Evolutionary conservation across 2,329 filamentous ascomycete genomes (phyloP), one percentile per base, ranked within the genome.

Genomic region (Pseudogymnoascus sp.): DNA sequence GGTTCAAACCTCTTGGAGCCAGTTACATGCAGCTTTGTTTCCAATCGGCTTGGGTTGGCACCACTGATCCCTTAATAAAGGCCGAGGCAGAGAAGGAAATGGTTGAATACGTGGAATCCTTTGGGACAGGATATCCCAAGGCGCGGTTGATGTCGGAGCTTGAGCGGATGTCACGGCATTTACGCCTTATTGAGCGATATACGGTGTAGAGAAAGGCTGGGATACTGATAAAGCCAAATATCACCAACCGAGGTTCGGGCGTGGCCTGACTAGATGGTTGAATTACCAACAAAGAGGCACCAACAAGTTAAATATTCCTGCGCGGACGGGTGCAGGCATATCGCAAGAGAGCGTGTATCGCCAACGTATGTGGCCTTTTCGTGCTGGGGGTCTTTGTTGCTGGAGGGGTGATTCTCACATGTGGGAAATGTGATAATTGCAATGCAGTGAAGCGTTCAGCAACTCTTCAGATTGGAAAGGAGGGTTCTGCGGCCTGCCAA

Each of bases 1-100:
- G 64, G 8, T 73, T 74, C 62, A 67, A 72, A 26, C 75, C 75
- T 0, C 63, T 76, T 40, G 75, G 73, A 2, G 66, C 74, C 9
- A 69, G 64, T 31, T 75, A 73, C 63, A 65, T 76, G 2, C 31
- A 68, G 13, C 11, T 75, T 15, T 71, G 69, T 57, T 66, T 76
- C 11, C 63, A 65, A 10, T 67, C 65, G 5, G 70, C 70, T 19
- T 74, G 69, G 70, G 42, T 67, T 11, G 67, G 69, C 28, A 57
- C 50, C 28, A 21, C n/a, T 9, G 50, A 57, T 17, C 28, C 50
- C 11, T 11, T 11, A 15, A 28, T 57, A 15, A 57, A 33, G 50
- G 50, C 50, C 3, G 28, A 57, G 11, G 50, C 50, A 17, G 50
- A 57, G 50, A 57, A 57, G 28, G 50, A 57, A 57, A 57, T 57